phyloP scores from a whole-genome alignment of 2,329 filamentous ascomycete genomes.

The Epichloe gansuensis region DNA sequence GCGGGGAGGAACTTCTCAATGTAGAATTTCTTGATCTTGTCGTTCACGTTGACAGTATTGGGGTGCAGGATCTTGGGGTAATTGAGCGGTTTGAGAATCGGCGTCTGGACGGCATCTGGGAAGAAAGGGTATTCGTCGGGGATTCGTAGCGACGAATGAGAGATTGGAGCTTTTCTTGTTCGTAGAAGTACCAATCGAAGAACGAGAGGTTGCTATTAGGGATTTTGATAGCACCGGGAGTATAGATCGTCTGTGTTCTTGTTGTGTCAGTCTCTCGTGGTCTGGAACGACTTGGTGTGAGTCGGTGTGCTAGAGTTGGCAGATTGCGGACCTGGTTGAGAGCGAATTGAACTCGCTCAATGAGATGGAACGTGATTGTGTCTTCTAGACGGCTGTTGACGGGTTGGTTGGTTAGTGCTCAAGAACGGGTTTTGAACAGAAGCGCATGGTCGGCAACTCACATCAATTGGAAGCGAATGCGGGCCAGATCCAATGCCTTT shows the following conservation, averaged over 20 bases:
- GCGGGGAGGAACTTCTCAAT: constrained; percentile 70
- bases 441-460: constrained; percentile 28
- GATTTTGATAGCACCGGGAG: constrained; percentile 65
- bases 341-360: constrained; percentile 96
- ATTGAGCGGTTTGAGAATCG: constrained; percentile 75
- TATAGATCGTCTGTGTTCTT: constrained; percentile 57
- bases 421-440: not conserved
- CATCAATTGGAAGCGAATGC: constrained; percentile 93
- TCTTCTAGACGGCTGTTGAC: constrained; percentile 75
- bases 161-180: constrained; percentile 86
- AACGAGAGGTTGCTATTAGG: constrained; percentile 65
- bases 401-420: not conserved
- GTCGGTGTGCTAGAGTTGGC: not conserved
- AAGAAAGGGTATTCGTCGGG: constrained; percentile 97
- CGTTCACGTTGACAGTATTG: constrained; percentile 86
- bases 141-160: constrained; percentile 89
- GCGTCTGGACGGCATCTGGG: constrained; percentile 62
- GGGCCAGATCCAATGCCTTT: constrained; percentile 76
- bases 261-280: not conserved
- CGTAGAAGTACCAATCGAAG: constrained; percentile 84
- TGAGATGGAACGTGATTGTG: constrained; percentile 93
- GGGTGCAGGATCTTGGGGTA: constrained; percentile 81
- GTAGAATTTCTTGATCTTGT: constrained; percentile 76
- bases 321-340: constrained; percentile 47
- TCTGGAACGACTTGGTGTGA: not conserved